Base-by-base conservation (phyloP, 805 yeast genomes). In the Wickerhamomyces queroliae region DNA sequence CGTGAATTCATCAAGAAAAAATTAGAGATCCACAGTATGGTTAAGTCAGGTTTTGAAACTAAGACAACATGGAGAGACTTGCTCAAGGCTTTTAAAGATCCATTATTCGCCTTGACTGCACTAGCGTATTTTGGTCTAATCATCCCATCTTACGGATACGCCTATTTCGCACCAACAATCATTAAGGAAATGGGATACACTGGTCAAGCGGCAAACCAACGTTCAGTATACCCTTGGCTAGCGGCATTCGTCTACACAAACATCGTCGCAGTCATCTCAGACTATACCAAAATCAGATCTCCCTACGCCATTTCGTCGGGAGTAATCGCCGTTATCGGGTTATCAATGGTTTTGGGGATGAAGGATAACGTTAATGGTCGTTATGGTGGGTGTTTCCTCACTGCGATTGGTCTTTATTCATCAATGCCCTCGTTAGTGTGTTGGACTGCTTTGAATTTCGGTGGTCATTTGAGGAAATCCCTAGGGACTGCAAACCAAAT, bases 181-280 rank as follows among this genome's bases (percentile, higher is more conserved):
- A 59, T 64, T 36, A 51, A 55, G n/a, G 59, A 61, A 36, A 55
- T 63, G 58, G 69, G 69, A 8, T 64, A 80, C 66, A 71, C 86
- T 2, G 80, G 86, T 3, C 82, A 78, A 51, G 67, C 74, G 40
- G 91, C 95, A 9, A 88, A 88, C 59, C 74, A 82, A 40, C 81
- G 80, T 62, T 83, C 95, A 0, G 85, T 88, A 36, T 89, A 87
- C 48, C 95, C 95, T 17, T 88, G 95, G 90, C 67, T 85, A 31
- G 64, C 72, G 22, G 85, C 95, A 0, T 83, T 87, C 53, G 88
- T 82, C 6, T 64, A 74, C 25, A 74, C 81, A 33, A 78, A 81
- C 62, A 50, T 75, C 4, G 46, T 72, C n/a, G 91, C 95, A 0
- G 63, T 68, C 42, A 45, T 69, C 41, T 81, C 93, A 1, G 95